Evolutionary conservation across 1,284 basidiomycete genomes (phyloP).

Genomic region (Ganoderma lucidum): DNA sequence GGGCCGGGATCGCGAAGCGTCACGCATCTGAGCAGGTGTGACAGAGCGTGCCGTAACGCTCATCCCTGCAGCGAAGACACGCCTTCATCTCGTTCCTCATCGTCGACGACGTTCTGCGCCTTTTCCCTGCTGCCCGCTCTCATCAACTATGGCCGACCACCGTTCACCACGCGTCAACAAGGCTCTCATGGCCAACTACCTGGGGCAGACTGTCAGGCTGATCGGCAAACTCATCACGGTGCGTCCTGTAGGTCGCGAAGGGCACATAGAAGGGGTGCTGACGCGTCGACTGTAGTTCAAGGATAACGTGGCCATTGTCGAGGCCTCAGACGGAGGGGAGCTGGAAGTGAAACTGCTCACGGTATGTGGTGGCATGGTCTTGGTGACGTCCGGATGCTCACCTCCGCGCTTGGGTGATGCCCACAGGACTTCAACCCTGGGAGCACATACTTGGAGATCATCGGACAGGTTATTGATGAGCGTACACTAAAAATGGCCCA

Average conservation of each 20-base stretch:
- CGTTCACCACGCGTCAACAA: conserved; percentile 73
- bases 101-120: background rate
- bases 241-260: conserved; percentile 29
- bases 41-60: conserved; percentile 5
- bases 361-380: conserved; percentile 14
- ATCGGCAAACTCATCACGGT: conserved; percentile 77
- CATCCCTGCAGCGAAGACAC: background rate
- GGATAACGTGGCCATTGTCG: conserved; percentile 65
- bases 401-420: background rate
- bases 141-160: conserved; percentile 47
- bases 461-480: conserved; percentile 72
- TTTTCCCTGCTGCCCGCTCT: background rate
- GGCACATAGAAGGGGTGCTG: background rate
- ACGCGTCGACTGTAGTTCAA: conserved; percentile 50
- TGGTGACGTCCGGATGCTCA: background rate
- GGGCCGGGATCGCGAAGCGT: conserved; percentile 1
- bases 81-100: background rate
- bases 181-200: conserved; percentile 60
- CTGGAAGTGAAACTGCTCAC: conserved; percentile 54
- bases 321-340: conserved; percentile 78
- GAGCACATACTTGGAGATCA: conserved; percentile 75
- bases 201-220: conserved; percentile 73
- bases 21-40: conserved; percentile 2
- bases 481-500: conserved; percentile 70
- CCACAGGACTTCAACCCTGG: conserved; percentile 56